Base-by-base conservation (phyloP, 768 basidiomycete genomes). In the Podaxis sp. region DNA sequence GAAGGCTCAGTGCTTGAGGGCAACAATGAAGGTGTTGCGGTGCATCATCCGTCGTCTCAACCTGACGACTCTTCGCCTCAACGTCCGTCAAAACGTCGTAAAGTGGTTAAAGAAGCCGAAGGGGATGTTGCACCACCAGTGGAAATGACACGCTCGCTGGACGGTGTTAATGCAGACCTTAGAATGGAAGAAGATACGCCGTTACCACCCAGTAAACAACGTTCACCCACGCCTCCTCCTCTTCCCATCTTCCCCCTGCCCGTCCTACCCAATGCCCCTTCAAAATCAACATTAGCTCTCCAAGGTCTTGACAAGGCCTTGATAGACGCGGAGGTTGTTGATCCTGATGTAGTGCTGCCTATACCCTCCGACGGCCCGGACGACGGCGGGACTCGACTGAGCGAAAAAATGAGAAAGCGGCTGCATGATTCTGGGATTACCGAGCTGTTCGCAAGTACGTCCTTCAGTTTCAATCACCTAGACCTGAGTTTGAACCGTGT, bases 391-490 rank as follows among this genome's bases (percentile, higher is more conserved):
- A 81, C 78, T 0, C 84, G 82, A 2, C 75, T 95, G 19, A 82
- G 84, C 60, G 79, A 78, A 67, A 85, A 78, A 70, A 91, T 82
- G 54, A 77, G 82, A 66, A 85, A 74, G 66, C 79, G 91, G 47
- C 70, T 98, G 57, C 73, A 79, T 33, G 90, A 93, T 27, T 79
- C 94, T 22, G 94, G 94, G 2, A 86, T 98, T n/a, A 80, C 78
- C 4, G 89, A 94, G 63, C 79, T 96, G 61, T 97, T 98, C 73
- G 93, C 94, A 58, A 94, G 94, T 93, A 67, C 65, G 85, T 73
- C 38, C 2, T 12, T 38, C 50, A 9, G 9, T 47, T 17, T 38
- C 25, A 1, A 1, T 49, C 24, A 43, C 9, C 59, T 25, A 17
- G 56, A 33, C 59, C 15, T 12, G 40, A 43, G n/a, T 24, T 52